Evolutionary conservation across 116 monocot species (phyloP), one percentile per base, ranked within the genome.

Genomic region (Phalaenopsis hybrid): DNA sequence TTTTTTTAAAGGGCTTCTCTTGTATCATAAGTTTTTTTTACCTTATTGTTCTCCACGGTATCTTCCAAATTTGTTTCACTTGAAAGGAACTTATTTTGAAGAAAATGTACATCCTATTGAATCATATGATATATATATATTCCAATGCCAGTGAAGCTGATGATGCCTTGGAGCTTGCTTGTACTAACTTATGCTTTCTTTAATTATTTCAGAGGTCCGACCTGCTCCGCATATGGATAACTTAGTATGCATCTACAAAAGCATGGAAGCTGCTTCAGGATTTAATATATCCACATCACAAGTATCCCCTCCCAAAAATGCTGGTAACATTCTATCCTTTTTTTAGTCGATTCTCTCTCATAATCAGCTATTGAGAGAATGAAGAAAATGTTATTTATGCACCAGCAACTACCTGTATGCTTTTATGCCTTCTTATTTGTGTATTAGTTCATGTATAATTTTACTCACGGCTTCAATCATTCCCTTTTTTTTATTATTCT

Each of bases 191-290:
- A 28, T 44, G 16, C 37, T 31, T 41, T 84, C 69, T 61, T 3
- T n/a, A 20, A 25, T 37, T 72, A 21, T 79, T 77, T 69, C 83
- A 98, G 98, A 98, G 81, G 82, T 98, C 1, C 91, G 92, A 4
- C 84, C 98, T 79, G 91, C 93, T 75, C 90, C 90, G 68, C 95
- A 95, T 82, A 98, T 98, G 95, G 98, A 98, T 49, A 98, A 88
- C 61, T 80, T 98, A 83, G 95, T 94, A 72, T 81, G 76, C 83
- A 92, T 98, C 63, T 98, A 87, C 80, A 98, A 90, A 79, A 88
- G 84, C 86, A 98, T 98, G 95, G 95, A 98, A 82, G 78, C 52
- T 81, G 86, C 88, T 25, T 82, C 90, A 49, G 95, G 95, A 74
- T 79, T 89, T 1, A 87, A 85, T 48, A 86, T 91, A 4, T 84